Evolutionary conservation across 371 early-diverging fungal species (phyloP).

Genomic region (Conidiobolus incongruus): DNA sequence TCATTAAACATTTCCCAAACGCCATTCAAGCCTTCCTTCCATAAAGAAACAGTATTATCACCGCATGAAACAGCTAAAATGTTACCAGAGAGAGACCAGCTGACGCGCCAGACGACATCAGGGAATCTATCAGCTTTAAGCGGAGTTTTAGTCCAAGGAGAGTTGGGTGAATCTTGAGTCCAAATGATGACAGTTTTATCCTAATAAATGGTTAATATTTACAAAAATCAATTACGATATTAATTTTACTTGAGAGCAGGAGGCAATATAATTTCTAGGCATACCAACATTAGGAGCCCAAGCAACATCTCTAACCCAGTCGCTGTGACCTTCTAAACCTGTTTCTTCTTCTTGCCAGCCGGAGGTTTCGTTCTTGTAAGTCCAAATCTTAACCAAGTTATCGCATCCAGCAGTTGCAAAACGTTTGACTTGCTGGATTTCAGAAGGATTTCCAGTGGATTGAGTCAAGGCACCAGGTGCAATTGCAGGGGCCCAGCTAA

Average conservation of each 20-base stretch:
- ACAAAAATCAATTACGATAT: neutral
- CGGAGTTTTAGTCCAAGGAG: conserved; percentile 47
- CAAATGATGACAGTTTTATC: conserved; percentile 91
- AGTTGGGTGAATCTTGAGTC: conserved; percentile 55
- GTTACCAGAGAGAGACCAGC: conserved; percentile 88
- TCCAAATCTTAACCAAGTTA: conserved; percentile 87
- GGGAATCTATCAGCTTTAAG: conserved; percentile 62
- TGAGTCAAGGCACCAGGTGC: conserved; percentile 62
- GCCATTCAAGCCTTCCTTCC: conserved; percentile 83
- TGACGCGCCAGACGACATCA: conserved; percentile 94
- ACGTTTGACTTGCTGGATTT: conserved; percentile 35
- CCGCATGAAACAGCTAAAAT: conserved; percentile 89
- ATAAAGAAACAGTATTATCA: conserved; percentile 86
- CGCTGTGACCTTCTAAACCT: conserved; percentile 72
- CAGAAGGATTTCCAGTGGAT: conserved; percentile 21
- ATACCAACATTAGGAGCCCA: conserved; percentile 92
- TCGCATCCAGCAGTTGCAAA: conserved; percentile 91
- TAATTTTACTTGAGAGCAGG: conserved; percentile 57
- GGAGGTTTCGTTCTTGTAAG: conserved; percentile 46
- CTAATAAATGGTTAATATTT: conserved; percentile 7
- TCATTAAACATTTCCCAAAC: conserved; percentile 72
- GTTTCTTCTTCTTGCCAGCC: conserved; percentile 48
- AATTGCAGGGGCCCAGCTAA: conserved; percentile 86
- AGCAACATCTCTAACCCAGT: conserved; percentile 97
- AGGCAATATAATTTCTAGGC: conserved; percentile 67